phyloP scores from a whole-genome alignment of 306 rosid species.

The Datisca glomerata region DNA sequence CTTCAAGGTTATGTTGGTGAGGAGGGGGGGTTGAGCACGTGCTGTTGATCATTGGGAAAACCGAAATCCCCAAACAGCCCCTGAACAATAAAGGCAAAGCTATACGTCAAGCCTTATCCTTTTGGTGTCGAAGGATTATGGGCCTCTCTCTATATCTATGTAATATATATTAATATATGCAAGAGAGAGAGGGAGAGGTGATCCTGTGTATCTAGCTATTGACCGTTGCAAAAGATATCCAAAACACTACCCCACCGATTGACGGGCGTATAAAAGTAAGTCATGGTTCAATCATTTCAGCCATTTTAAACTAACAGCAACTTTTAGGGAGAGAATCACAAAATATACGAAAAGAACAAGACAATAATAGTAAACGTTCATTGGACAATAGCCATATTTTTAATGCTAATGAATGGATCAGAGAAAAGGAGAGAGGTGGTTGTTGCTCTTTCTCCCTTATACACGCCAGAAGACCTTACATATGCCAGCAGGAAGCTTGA shows the following conservation, averaged over 20 bases:
- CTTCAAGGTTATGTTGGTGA: conserved; percentile 25
- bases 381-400: background rate
- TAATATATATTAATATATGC: background rate
- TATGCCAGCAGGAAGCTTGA: too few relatives aligned
- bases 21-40: conserved; percentile 25
- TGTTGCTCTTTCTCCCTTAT: background rate
- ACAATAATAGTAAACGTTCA: background rate
- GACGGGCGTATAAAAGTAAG: too few relatives aligned
- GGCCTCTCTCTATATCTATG: background rate
- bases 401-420: background rate
- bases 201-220: conserved; percentile 10
- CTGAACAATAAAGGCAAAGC: conserved; percentile 28
- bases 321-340: background rate
- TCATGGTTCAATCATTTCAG: background rate
- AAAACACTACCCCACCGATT: too few relatives aligned
- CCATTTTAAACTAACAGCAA: background rate
- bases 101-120: conserved; percentile 4
- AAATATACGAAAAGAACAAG: background rate
- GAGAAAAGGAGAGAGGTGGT: background rate
- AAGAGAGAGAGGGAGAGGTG: background rate
- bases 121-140: conserved; percentile 5
- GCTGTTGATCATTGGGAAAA: conserved; percentile 30
- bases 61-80: conserved; percentile 69
- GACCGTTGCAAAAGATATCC: too few relatives aligned
- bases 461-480: too few relatives aligned